These are phyloP conservation scores for Diphasiastrum complanatum DNA, from an alignment of 83 land plant species.

Conservation along the genomic window DNA sequence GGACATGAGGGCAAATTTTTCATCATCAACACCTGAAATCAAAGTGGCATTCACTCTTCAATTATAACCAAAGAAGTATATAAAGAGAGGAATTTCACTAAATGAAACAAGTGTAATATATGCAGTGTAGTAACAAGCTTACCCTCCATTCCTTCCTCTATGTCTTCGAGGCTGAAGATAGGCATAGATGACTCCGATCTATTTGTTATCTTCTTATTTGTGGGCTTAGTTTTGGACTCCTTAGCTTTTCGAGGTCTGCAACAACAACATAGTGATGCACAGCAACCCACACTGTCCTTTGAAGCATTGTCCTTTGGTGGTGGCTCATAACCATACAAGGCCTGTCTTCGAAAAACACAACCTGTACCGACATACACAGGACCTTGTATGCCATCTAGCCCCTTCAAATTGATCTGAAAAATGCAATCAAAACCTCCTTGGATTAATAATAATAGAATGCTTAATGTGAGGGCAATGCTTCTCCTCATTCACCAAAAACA, in stretches of 20 bases:
- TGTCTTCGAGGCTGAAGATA: conserved; percentile 59
- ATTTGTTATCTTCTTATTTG: conserved; percentile 39
- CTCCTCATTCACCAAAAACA: too few relatives aligned
- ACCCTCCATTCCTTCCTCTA: conserved; percentile 70
- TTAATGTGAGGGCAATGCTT: neutral
- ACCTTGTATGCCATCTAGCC: conserved; percentile 64
- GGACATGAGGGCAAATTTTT: conserved; percentile 55
- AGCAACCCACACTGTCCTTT: conserved; percentile 46
- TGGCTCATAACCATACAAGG: conserved; percentile 81
- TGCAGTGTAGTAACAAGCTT: too few relatives aligned
- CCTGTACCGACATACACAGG: conserved; percentile 78
- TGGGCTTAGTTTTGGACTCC: conserved; percentile 36
- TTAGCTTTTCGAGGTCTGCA: conserved; percentile 57
- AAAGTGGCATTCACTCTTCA: neutral
- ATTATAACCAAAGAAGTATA: too few relatives aligned
- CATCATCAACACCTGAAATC: conserved; percentile 57
- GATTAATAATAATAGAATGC: neutral
- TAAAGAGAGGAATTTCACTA: too few relatives aligned
- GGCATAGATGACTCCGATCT: conserved; percentile 60
- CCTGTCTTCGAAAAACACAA: conserved; percentile 60
- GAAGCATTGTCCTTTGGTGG: conserved; percentile 49
- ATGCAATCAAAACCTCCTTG: neutral
- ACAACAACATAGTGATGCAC: neutral
- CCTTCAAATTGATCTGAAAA: conserved; percentile 67
- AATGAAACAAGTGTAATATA: neutral